Conservation (phyloP, 139 green algal species). For the Trebouxia sp. region DNA sequence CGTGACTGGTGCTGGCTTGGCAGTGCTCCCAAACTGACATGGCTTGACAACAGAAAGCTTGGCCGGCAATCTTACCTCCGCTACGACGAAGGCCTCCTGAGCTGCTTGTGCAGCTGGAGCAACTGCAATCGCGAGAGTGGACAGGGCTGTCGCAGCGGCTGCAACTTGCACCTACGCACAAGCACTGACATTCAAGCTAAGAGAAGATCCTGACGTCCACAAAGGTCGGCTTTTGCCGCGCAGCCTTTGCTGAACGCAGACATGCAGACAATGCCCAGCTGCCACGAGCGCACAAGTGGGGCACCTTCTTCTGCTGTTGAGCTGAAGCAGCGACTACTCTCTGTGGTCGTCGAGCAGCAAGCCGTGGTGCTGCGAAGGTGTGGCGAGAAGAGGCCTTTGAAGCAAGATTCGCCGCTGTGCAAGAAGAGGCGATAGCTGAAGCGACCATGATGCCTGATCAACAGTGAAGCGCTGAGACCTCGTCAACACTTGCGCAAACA, state of each 20-base stretch:
- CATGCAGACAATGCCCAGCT: too few relatives aligned
- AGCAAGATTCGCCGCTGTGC: not conserved
- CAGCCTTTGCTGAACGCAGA: too few relatives aligned
- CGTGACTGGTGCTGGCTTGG: too few relatives aligned
- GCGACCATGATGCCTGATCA: not conserved
- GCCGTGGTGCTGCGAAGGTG: not conserved
- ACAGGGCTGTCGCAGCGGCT: conserved; percentile 49
- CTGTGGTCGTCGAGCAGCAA: not conserved
- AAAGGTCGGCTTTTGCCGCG: too few relatives aligned
- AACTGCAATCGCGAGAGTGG: conserved; percentile 60
- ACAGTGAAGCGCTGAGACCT: not conserved
- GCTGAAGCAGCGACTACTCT: not conserved
- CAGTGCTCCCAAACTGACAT: too few relatives aligned
- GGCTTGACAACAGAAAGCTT: too few relatives aligned
- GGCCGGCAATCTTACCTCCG: conserved; percentile 71
- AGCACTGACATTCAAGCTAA: too few relatives aligned
- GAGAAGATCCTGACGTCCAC: too few relatives aligned
- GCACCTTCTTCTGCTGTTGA: conserved; percentile 2
- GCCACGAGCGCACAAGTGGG: too few relatives aligned
- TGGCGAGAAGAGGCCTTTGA: not conserved
- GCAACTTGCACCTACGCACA: not conserved
- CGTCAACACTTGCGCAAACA: not conserved
- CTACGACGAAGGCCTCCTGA: conserved; percentile 76
- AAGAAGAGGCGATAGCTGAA: not conserved
- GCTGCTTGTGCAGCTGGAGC: conserved; percentile 80